A percentile compares a stretch with the other conserved stretches of the same genome.
These are phyloP conservation scores for Nicotiana tomentosiformis DNA, from an alignment of 257 asterid species.

Conservation along the genomic window DNA sequence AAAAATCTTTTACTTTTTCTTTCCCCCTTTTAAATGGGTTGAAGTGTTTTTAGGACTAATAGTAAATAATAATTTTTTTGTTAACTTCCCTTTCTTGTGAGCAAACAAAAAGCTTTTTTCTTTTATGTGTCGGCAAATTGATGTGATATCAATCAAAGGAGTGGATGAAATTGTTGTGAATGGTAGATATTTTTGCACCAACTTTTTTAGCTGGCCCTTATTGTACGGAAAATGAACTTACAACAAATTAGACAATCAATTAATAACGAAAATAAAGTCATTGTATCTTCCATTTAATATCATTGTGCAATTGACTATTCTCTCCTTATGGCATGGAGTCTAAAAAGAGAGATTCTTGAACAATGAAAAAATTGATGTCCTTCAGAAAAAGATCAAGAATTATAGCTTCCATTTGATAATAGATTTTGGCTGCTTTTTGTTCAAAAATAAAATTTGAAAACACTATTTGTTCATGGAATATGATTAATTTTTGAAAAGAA, in stretches of 20 bases:
- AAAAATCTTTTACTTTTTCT: neutral
- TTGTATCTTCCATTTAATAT: neutral
- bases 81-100: neutral
- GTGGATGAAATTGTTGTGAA: neutral
- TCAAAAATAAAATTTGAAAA: too few relatives aligned
- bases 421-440: too few relatives aligned
- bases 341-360: neutral
- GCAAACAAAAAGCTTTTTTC: neutral
- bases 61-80: too few relatives aligned
- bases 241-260: neutral
- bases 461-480: too few relatives aligned
- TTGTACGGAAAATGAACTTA: neutral
- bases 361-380: too few relatives aligned
- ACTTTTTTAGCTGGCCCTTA: neutral
- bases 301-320: neutral
- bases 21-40: neutral
- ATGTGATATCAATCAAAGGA: neutral
- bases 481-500: too few relatives aligned
- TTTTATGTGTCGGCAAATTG: slow-evolving; percentile 9
- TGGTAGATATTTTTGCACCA: slow-evolving; percentile 3
- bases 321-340: neutral
- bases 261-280: neutral
- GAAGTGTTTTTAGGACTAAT: neutral
- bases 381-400: too few relatives aligned
- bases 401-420: too few relatives aligned